A percentile compares a stretch with the other conserved stretches of the same genome.
These are phyloP conservation scores for Metschnikowia shivogae DNA, from an alignment of 805 yeast genomes.

Conservation along the genomic window DNA sequence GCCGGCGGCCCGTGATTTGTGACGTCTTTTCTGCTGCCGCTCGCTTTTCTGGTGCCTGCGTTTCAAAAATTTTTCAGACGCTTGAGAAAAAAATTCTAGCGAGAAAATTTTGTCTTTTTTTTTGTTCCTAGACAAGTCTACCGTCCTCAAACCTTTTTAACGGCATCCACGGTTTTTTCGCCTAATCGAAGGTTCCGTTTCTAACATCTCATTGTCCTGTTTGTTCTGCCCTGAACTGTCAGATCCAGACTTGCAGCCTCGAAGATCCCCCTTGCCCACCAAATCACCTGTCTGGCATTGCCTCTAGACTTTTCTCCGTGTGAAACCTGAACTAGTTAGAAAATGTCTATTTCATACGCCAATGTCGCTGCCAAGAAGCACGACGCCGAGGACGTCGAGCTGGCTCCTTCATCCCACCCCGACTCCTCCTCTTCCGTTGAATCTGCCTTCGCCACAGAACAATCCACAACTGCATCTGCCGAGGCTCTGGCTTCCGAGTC, in stretches of 20 bases:
- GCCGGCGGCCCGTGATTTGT: background rate
- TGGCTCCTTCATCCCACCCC: constrained; percentile 8
- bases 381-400: constrained; percentile 10
- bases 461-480: constrained; percentile 10
- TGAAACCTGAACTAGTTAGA: background rate
- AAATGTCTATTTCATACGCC: constrained; percentile 36
- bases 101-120: constrained; percentile 4
- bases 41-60: constrained; percentile 2
- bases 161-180: background rate
- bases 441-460: constrained; percentile 4
- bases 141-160: constrained; percentile 1
- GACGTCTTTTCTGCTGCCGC: constrained; percentile 5
- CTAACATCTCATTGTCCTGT: background rate
- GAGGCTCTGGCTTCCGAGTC: constrained; percentile 6
- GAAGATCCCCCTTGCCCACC: background rate
- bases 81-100: constrained; percentile 5
- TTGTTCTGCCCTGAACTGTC: constrained; percentile 1
- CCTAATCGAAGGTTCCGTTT: background rate
- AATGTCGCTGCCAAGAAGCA: constrained; percentile 39
- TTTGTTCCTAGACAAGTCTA: constrained; percentile 2
- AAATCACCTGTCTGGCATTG: background rate
- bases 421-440: constrained; percentile 7
- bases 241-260: constrained; percentile 1
- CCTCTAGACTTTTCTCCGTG: constrained; percentile 2
- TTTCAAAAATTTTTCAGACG: constrained; percentile 5